A percentile compares a stretch with the other conserved stretches of the same genome.
Conservation (phyloP, 768 basidiomycete species). For the Rhodotorula paludigena region DNA sequence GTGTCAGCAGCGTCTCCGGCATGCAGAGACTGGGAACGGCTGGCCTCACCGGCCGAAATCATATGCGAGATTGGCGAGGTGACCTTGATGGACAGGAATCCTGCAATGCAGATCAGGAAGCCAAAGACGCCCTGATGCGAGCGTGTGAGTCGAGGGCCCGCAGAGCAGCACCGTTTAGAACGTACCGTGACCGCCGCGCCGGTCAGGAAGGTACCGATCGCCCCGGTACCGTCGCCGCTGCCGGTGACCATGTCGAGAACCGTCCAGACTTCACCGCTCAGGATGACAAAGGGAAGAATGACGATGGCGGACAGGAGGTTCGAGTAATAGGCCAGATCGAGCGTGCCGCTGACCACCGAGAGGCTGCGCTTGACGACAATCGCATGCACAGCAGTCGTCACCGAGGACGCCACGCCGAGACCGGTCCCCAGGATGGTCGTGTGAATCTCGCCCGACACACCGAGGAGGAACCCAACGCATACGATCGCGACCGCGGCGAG, state of each 20-base stretch:
- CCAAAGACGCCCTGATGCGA: slow-evolving; percentile 67
- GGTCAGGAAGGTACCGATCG: slow-evolving; percentile 42
- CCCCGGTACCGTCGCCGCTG: slow-evolving; percentile 35
- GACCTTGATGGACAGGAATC: slow-evolving; percentile 88
- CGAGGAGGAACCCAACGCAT: slow-evolving; percentile 81
- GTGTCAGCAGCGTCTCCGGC: not conserved
- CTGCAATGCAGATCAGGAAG: slow-evolving; percentile 91
- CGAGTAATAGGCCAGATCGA: slow-evolving; percentile 85
- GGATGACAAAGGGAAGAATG: slow-evolving; percentile 65
- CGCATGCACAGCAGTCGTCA: slow-evolving; percentile 83
- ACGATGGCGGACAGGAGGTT: slow-evolving; percentile 73
- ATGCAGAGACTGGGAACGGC: not conserved
- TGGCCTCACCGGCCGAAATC: slow-evolving; percentile 62
- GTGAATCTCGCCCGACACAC: slow-evolving; percentile 39
- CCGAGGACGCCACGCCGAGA: slow-evolving; percentile 77
- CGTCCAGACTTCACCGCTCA: slow-evolving; percentile 69
- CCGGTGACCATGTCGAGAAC: slow-evolving; percentile 61
- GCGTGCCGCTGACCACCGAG: slow-evolving; percentile 70
- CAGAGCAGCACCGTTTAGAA: not conserved
- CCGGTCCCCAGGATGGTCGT: slow-evolving; percentile 66
- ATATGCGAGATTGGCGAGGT: slow-evolving; percentile 97
- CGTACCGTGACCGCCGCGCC: slow-evolving; percentile 44
- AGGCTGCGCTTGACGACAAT: slow-evolving; percentile 89
- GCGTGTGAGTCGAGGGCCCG: not conserved
- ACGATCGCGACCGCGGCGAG: slow-evolving; percentile 72